Evolutionary conservation across 2,329 filamentous ascomycete species (phyloP).

Genomic region (Parafenestella ontariensis): DNA sequence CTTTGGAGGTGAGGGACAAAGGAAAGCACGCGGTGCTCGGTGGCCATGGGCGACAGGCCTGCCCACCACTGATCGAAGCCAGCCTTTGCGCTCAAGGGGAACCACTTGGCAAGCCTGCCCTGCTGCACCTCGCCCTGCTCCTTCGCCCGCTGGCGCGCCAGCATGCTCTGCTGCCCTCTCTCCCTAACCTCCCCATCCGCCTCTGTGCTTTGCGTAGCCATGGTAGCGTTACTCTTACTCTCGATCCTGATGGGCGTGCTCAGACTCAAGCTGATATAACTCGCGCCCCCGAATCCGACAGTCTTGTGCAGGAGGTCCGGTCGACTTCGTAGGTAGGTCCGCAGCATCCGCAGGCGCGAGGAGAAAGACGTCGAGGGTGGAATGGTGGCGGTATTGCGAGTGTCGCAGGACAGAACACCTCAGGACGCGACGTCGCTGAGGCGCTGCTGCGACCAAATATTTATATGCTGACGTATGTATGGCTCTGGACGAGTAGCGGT

Average conservation of each 20-base stretch:
- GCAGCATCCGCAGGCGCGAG: constrained; percentile 45
- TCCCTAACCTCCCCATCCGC: constrained; percentile 16
- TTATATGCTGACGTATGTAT: constrained; percentile 30
- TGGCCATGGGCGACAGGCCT: constrained; percentile 78
- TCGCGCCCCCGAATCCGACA: constrained; percentile 41
- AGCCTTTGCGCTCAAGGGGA: constrained; percentile 90
- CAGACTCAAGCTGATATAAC: constrained; percentile 38
- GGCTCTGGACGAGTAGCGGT: constrained; percentile 16
- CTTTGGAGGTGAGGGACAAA: constrained; percentile 81
- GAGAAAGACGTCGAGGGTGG: constrained; percentile 24
- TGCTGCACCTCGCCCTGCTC: constrained; percentile 43
- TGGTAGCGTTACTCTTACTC: constrained; percentile 32
- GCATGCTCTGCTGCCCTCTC: constrained; percentile 54
- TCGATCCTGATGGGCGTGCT: constrained; percentile 39
- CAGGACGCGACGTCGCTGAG: constrained; percentile 18
- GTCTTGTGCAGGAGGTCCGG: constrained; percentile 32
- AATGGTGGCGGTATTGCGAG: constrained; percentile 43
- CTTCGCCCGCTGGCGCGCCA: constrained; percentile 57
- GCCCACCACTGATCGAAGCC: constrained; percentile 80
- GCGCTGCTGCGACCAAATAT: constrained; percentile 25
- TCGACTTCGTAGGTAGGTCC: constrained; percentile 34
- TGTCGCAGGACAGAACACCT: constrained; percentile 24
- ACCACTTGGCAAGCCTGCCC: constrained; percentile 59
- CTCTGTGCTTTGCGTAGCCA: constrained; percentile 35
- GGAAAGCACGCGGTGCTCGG: constrained; percentile 87